These are phyloP conservation scores for Fusarium cicatricum DNA, from an alignment of 2,329 filamentous ascomycete species.

Conservation along the genomic window DNA sequence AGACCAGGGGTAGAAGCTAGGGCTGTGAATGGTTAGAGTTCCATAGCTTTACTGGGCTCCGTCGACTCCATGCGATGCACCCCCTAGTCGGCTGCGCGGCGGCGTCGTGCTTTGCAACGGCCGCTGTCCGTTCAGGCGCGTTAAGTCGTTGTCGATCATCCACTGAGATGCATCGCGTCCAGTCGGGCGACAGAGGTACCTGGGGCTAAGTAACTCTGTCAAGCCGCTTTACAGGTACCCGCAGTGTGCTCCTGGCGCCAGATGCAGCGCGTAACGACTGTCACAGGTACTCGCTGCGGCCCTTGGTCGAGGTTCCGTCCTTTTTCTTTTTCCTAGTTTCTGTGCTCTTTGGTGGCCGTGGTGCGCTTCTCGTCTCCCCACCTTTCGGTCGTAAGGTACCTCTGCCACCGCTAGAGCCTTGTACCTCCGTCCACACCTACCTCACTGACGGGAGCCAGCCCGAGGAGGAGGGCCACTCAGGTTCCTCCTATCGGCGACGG, in stretches of 20 bases:
- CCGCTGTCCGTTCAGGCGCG: conserved; percentile 30
- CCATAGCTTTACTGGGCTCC: conserved; percentile 21
- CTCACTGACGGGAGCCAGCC: conserved; percentile 19
- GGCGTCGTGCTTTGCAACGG: conserved; percentile 34
- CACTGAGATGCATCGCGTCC: conserved; percentile 23
- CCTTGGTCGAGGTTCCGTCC: conserved; percentile 24
- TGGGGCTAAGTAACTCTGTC: conserved; percentile 29
- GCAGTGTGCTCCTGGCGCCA: conserved; percentile 24
- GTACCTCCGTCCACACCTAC: conserved; percentile 29
- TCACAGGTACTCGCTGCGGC: conserved; percentile 15
- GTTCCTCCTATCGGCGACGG: conserved; percentile 23
- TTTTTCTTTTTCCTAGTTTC: conserved; percentile 30
- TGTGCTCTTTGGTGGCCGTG: conserved; percentile 1
- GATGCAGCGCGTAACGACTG: conserved; percentile 4
- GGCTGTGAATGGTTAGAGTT: conserved; percentile 23
- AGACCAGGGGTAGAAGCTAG: conserved; percentile 23
- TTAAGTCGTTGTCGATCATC: conserved; percentile 28
- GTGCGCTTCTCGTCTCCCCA: conserved; percentile 23
- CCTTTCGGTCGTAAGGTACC: conserved; percentile 5
- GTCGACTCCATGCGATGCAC: conserved; percentile 34
- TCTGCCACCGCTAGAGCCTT: conserved; percentile 2
- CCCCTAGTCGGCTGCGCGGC: conserved; percentile 23
- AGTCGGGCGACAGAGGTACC: conserved; percentile 31
- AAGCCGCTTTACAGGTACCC: conserved; percentile 32
- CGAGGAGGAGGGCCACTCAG: conserved; percentile 19